A percentile compares a stretch with the other conserved stretches of the same genome.
phyloP scores from a whole-genome alignment of 352 stramenopile genomes.

The Hyphochytrium catenoides region DNA sequence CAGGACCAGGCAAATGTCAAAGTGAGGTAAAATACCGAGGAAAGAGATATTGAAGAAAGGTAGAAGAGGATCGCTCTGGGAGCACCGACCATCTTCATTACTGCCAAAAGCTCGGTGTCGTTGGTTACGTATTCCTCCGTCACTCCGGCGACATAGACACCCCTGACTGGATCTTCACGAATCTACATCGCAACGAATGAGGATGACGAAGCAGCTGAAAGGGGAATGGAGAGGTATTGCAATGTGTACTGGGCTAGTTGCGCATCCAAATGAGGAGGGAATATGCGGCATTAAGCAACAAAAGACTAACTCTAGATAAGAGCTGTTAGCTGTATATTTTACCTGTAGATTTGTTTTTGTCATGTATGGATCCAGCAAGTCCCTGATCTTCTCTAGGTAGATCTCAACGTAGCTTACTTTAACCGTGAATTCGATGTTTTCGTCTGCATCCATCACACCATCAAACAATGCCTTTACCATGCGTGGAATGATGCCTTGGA shows the following conservation, averaged over 20 bases:
- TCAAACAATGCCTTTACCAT: constrained; percentile 65
- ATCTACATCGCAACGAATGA: too few relatives aligned
- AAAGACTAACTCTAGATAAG: too few relatives aligned
- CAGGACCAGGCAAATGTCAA: too few relatives aligned
- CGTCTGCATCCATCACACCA: constrained; percentile 50
- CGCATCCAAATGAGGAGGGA: too few relatives aligned
- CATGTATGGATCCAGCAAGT: constrained; percentile 71
- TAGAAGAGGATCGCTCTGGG: too few relatives aligned
- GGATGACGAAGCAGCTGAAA: too few relatives aligned
- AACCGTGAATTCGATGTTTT: constrained; percentile 76
- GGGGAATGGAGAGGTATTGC: too few relatives aligned
- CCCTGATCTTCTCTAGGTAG: constrained; percentile 82
- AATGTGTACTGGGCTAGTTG: too few relatives aligned
- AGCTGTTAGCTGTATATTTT: too few relatives aligned
- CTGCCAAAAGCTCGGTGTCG: constrained; percentile 53
- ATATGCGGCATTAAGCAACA: too few relatives aligned
- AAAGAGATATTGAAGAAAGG: too few relatives aligned
- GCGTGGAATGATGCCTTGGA: constrained; percentile 61
- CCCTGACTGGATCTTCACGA: constrained; percentile 52
- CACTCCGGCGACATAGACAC: constrained; percentile 78
- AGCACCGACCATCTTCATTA: constrained; percentile 26
- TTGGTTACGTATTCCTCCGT: constrained; percentile 76
- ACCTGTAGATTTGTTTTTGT: constrained; percentile 71
- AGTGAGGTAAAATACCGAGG: too few relatives aligned
- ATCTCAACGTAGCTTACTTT: constrained; percentile 86